phyloP scores from a whole-genome alignment of 2,329 filamentous ascomycete species.

The Apiospora rasikravindrae region DNA sequence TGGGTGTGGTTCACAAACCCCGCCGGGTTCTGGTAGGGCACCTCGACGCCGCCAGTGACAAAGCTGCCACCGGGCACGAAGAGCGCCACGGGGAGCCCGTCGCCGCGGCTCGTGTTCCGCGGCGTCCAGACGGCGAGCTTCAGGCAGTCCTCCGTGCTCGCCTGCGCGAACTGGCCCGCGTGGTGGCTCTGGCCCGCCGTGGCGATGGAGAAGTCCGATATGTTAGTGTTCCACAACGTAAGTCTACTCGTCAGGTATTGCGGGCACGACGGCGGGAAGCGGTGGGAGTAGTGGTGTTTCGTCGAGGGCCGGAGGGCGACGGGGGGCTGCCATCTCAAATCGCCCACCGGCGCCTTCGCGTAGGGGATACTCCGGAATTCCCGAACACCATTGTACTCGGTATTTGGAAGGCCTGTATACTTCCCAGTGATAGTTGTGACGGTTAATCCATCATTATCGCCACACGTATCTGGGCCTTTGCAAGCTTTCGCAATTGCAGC shows the following conservation, averaged over 20 bases:
- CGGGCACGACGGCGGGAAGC: conserved; percentile 36
- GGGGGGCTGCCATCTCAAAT: conserved; percentile 5
- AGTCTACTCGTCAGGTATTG: conserved; percentile 39
- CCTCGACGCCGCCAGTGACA: conserved; percentile 24
- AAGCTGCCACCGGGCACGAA: conserved; percentile 26
- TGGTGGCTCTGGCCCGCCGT: conserved; percentile 38
- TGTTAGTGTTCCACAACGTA: conserved; percentile 37
- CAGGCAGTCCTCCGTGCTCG: conserved; percentile 26
- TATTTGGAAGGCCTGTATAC: conserved; percentile 41
- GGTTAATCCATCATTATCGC: conserved; percentile 29
- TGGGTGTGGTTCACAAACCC: conserved; percentile 38
- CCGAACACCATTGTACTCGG: conserved; percentile 38
- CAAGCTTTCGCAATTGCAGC: background rate
- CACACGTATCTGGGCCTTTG: background rate
- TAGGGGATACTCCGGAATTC: conserved; percentile 46
- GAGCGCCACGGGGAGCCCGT: conserved; percentile 24
- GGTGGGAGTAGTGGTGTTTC: conserved; percentile 12
- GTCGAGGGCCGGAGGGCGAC: conserved; percentile 17
- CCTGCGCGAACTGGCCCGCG: conserved; percentile 25
- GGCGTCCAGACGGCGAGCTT: conserved; percentile 25
- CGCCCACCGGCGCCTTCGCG: conserved; percentile 32
- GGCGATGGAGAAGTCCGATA: conserved; percentile 37
- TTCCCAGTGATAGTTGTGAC: conserved; percentile 38
- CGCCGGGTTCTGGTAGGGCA: conserved; percentile 46
- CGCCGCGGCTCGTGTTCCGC: background rate